Conservation (phyloP, 306 rosid species). For the Rosa chinensis region DNA sequence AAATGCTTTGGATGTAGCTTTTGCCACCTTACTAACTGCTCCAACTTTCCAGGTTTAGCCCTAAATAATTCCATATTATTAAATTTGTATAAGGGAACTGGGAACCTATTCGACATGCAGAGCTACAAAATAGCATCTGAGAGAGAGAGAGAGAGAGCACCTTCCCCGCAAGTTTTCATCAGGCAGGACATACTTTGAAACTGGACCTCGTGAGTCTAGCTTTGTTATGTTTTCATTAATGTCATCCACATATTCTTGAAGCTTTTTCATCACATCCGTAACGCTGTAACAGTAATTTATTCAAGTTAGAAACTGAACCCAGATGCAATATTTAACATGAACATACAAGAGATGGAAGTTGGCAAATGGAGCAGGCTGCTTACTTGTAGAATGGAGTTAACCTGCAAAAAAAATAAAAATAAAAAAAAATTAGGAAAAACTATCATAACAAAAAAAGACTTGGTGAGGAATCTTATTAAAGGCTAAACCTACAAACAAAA, state of each 20-base stretch:
- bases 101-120: background rate
- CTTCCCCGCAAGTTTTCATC: slow-evolving; percentile 86
- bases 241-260: slow-evolving; percentile 72
- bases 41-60: background rate
- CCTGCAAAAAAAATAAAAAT: slow-evolving; percentile 47
- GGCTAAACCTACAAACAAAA: slow-evolving; percentile 5
- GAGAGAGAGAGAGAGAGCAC: slow-evolving; percentile 37
- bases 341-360: slow-evolving; percentile 24
- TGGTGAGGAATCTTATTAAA: slow-evolving; percentile 15
- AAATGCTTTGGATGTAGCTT: background rate
- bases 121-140: background rate
- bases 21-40: background rate
- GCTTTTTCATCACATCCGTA: slow-evolving; percentile 62
- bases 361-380: slow-evolving; percentile 39
- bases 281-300: slow-evolving; percentile 48
- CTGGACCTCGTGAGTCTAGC: slow-evolving; percentile 82
- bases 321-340: background rate
- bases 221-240: slow-evolving; percentile 61
- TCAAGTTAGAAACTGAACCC: slow-evolving; percentile 19
- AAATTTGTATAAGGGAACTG: background rate
- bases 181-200: slow-evolving; percentile 74
- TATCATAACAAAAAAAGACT: slow-evolving; percentile 4
- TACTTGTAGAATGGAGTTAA: slow-evolving; percentile 94
- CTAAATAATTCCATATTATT: background rate
- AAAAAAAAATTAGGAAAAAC: slow-evolving; percentile 12